These are phyloP conservation scores for Canna indica DNA, from an alignment of 176 grass and related monocot genomes.

Conservation along the genomic window DNA sequence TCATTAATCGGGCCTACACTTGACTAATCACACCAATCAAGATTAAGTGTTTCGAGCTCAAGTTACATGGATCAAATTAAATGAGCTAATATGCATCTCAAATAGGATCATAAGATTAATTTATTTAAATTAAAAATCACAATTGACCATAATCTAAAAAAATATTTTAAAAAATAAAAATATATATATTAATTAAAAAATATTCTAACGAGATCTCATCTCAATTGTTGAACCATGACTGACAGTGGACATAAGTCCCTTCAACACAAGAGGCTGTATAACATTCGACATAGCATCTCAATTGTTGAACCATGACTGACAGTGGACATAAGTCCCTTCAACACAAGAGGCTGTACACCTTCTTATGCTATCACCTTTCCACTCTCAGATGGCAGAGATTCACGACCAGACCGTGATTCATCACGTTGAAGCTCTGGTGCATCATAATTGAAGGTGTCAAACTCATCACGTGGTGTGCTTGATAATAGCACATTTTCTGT, in stretches of 20 bases:
- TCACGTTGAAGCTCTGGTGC: conserved; percentile 60
- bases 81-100: too few species aligned
- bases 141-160: too few species aligned
- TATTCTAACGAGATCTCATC: too few species aligned
- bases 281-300: conserved; percentile 87
- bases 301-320: conserved; percentile 81
- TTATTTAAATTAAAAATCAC: too few species aligned
- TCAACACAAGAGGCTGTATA: conserved; percentile 88
- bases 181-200: too few species aligned
- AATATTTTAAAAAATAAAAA: too few species aligned
- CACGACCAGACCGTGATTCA: conserved; percentile 44
- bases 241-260: conserved; percentile 81
- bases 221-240: conserved; percentile 84
- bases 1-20: too few species aligned
- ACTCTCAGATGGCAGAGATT: conserved; percentile 50
- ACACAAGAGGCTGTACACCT: conserved; percentile 85
- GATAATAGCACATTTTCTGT: conserved; percentile 83
- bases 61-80: too few species aligned
- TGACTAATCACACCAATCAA: too few species aligned
- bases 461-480: conserved; percentile 93
- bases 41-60: too few species aligned
- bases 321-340: conserved; percentile 88
- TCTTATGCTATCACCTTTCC: conserved; percentile 84
- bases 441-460: conserved; percentile 50
- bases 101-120: too few species aligned